Conservation (phyloP, 164 flowering plant species). For the Sedum album region DNA sequence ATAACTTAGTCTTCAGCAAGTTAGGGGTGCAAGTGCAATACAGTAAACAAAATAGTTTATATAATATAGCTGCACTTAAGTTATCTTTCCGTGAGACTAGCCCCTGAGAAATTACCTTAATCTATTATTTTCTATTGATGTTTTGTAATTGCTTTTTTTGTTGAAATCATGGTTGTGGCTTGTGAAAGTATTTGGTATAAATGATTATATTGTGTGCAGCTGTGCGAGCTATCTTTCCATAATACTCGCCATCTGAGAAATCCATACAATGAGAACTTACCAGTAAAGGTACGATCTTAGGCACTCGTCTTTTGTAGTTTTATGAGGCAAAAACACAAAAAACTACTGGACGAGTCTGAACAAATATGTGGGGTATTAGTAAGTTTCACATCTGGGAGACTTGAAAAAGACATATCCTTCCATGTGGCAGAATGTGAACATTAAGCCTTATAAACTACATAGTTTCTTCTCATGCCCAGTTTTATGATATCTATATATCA, state of each 20-base stretch:
- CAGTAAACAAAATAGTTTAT: too few relatives aligned
- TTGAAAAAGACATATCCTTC: neutral
- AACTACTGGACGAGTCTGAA: neutral
- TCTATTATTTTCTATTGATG: too few relatives aligned
- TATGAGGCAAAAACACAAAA: neutral
- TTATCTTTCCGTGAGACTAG: neutral
- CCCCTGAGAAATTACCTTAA: too few relatives aligned
- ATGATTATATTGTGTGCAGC: conserved; percentile 40
- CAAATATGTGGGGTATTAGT: neutral
- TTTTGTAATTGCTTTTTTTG: neutral
- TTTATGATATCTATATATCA: neutral
- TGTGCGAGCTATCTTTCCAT: conserved; percentile 85
- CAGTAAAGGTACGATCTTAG: conserved; percentile 69
- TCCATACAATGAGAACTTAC: conserved; percentile 89
- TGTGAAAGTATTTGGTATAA: neutral
- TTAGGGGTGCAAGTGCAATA: neutral
- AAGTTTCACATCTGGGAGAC: neutral
- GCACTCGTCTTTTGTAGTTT: neutral
- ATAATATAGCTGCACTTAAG: neutral
- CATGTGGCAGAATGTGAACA: neutral
- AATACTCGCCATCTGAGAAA: conserved; percentile 92
- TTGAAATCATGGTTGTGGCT: neutral
- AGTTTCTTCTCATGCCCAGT: neutral
- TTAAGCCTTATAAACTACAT: neutral
- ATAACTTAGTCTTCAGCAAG: neutral